Conservation (phyloP, 176 grass and related monocot genomes). For the Thinopyrum elongatum region DNA sequence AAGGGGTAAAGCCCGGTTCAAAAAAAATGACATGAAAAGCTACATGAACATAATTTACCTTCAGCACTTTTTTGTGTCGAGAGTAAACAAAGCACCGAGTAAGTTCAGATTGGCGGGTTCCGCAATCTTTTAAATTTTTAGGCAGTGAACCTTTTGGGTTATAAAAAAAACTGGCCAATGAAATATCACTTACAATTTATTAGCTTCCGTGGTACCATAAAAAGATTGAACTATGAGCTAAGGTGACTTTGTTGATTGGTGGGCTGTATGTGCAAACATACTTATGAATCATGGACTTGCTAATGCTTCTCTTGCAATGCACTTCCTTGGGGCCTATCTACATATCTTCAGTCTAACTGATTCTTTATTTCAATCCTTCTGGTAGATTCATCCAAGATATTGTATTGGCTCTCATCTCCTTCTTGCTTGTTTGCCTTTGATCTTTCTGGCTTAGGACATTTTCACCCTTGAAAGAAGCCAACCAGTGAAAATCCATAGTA, state of each 20-base stretch:
- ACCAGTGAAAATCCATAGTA: not conserved
- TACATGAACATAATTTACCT: too few relatives aligned
- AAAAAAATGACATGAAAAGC: too few relatives aligned
- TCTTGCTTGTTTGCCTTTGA: not conserved
- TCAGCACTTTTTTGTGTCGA: too few relatives aligned
- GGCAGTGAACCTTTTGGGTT: not conserved
- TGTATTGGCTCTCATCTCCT: not conserved
- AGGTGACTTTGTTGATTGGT: not conserved
- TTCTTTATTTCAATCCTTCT: not conserved
- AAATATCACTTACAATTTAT: not conserved
- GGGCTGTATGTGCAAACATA: not conserved
- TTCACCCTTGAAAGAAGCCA: not conserved
- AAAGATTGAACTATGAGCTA: not conserved
- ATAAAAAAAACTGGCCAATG: not conserved
- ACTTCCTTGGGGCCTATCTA: not conserved
- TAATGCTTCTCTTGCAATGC: not conserved
- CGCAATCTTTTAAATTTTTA: not conserved
- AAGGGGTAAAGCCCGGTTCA: too few relatives aligned
- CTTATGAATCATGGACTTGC: not conserved
- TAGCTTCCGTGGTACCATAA: not conserved
- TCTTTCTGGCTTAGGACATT: not conserved
- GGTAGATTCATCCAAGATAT: not conserved
- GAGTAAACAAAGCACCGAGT: too few relatives aligned
- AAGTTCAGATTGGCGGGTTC: too few relatives aligned
- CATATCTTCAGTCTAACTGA: not conserved